A percentile compares a stretch with the other conserved stretches of the same genome.
These are phyloP conservation scores for Diaporthe australafricana DNA, from an alignment of 2,329 filamentous ascomycete species.

Conservation along the genomic window DNA sequence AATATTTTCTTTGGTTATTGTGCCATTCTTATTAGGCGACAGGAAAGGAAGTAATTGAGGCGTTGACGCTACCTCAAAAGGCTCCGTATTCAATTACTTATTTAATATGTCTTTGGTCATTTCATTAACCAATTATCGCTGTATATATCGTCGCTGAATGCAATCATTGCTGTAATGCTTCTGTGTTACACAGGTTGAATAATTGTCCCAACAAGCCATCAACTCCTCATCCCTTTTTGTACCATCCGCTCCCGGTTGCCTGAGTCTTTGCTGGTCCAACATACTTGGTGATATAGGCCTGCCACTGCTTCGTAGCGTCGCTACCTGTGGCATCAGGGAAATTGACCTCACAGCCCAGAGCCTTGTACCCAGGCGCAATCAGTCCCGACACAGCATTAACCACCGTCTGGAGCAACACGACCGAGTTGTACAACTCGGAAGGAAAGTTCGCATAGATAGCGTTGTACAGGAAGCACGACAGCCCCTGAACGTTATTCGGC, in stretches of 20 bases:
- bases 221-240: not conserved
- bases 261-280: not conserved
- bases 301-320: not conserved
- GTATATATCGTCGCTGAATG: no score
- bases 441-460: slow-evolving; percentile 38
- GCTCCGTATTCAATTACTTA: no score
- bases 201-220: not conserved
- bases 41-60: no score
- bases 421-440: slow-evolving; percentile 33
- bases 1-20: no score
- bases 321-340: slow-evolving; percentile 30
- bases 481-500: slow-evolving; percentile 35
- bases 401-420: slow-evolving; percentile 24
- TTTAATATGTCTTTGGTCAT: no score
- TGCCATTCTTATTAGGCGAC: no score
- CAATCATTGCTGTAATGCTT: no score
- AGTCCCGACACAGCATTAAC: slow-evolving; percentile 31
- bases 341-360: slow-evolving; percentile 34
- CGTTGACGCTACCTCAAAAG: no score
- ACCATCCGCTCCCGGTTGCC: not conserved
- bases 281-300: not conserved
- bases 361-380: slow-evolving; percentile 35
- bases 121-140: no score
- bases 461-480: slow-evolving; percentile 39
- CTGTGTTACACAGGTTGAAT: not conserved